These are phyloP conservation scores for Tetragonia tetragonoides DNA, from an alignment of 148 eudicot genomes.

Conservation along the genomic window DNA sequence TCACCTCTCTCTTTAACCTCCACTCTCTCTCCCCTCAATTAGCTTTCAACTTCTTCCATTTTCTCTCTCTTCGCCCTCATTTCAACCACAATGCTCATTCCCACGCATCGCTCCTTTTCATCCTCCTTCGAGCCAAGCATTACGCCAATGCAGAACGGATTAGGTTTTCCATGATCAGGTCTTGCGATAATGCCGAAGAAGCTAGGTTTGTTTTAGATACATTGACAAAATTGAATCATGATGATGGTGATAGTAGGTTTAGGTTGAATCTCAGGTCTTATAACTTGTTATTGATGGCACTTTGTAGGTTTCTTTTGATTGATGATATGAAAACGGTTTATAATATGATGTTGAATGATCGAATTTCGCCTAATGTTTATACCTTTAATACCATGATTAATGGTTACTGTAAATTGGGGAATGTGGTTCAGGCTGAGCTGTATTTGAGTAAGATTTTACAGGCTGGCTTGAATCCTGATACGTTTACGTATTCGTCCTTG, in stretches of 20 bases:
- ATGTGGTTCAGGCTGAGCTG: slow-evolving; percentile 50
- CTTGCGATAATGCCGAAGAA: slow-evolving; percentile 40
- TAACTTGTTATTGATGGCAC: slow-evolving; percentile 58
- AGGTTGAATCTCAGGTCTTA: slow-evolving; percentile 57
- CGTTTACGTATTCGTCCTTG: slow-evolving; percentile 69
- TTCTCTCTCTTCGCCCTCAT: slow-evolving; percentile 36
- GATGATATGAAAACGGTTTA: slow-evolving; percentile 65
- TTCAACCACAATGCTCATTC: slow-evolving; percentile 48
- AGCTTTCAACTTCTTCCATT: slow-evolving; percentile 47
- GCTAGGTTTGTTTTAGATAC: slow-evolving; percentile 36
- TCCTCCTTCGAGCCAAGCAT: slow-evolving; percentile 34
- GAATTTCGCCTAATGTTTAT: slow-evolving; percentile 58
- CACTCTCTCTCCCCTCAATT: slow-evolving; percentile 48
- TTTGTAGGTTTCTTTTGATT: slow-evolving; percentile 58
- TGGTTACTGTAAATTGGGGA: slow-evolving; percentile 72
- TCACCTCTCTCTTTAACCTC: slow-evolving; percentile 43
- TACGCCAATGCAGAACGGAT: slow-evolving; percentile 43
- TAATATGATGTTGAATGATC: slow-evolving; percentile 49
- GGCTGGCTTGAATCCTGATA: slow-evolving; percentile 66
- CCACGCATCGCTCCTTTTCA: slow-evolving; percentile 35
- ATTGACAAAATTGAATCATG: slow-evolving; percentile 45
- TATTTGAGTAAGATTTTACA: slow-evolving; percentile 61
- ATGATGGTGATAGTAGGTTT: slow-evolving; percentile 32
- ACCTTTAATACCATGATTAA: slow-evolving; percentile 74
- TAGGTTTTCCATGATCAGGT: slow-evolving; percentile 53